Conservation (phyloP, 139 green algal species). For the Chlorella ohadii region DNA sequence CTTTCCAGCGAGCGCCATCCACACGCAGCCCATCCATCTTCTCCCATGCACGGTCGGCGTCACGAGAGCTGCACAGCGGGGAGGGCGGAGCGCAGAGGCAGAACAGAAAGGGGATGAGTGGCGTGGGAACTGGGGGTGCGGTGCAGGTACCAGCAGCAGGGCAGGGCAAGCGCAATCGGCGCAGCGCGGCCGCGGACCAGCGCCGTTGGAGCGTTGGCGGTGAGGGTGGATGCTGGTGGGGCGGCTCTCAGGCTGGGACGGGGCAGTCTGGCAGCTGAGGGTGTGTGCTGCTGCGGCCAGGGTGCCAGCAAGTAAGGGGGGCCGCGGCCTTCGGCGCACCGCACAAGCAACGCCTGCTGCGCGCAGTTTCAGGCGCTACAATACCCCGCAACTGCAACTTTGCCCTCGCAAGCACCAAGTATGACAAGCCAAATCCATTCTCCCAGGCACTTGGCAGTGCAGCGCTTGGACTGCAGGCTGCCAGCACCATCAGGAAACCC, state of each 20-base stretch:
- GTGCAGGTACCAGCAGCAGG: neutral
- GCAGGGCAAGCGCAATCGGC: neutral
- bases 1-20: conserved; percentile 59
- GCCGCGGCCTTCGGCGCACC: too few relatives aligned
- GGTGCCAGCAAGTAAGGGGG: too few relatives aligned
- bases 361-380: too few relatives aligned
- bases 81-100: neutral
- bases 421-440: too few relatives aligned
- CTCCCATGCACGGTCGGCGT: conserved; percentile 55
- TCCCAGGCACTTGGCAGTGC: too few relatives aligned
- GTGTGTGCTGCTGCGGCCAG: neutral
- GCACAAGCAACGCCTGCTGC: too few relatives aligned
- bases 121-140: neutral
- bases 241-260: neutral
- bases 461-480: too few relatives aligned
- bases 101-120: neutral
- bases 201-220: neutral
- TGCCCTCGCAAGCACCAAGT: too few relatives aligned
- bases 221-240: neutral
- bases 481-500: too few relatives aligned
- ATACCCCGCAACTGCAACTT: too few relatives aligned
- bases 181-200: neutral
- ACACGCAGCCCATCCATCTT: conserved; percentile 65
- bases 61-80: conserved; percentile 43
- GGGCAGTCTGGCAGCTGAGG: neutral